Evolutionary conservation across 1,139 yeast genomes (phyloP).

Genomic region (Blastobotrys indianensis): DNA sequence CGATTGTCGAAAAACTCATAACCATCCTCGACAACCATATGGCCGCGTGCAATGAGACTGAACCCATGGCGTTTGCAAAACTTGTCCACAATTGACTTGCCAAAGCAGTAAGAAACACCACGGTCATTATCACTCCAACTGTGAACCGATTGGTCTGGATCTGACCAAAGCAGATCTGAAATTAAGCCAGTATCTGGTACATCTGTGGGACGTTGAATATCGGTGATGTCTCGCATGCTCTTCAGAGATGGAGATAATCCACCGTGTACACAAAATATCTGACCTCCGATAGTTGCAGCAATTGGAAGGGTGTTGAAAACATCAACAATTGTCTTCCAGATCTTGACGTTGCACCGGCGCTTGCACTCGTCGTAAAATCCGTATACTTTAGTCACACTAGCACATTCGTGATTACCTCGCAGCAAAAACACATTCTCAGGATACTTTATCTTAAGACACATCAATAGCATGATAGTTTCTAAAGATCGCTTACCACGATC

Average conservation of each 20-base stretch:
- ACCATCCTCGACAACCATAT: slow-evolving; percentile 92
- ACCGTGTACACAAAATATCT: slow-evolving; percentile 85
- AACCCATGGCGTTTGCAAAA: slow-evolving; percentile 66
- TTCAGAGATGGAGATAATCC: slow-evolving; percentile 75
- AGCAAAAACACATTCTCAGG: slow-evolving; percentile 80
- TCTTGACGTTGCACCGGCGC: slow-evolving; percentile 56
- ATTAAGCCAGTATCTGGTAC: slow-evolving; percentile 78
- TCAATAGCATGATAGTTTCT: slow-evolving; percentile 65
- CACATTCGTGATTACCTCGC: slow-evolving; percentile 82
- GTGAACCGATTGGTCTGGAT: slow-evolving; percentile 61
- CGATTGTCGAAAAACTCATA: slow-evolving; percentile 78
- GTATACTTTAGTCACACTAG: slow-evolving; percentile 75
- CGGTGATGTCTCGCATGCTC: slow-evolving; percentile 60
- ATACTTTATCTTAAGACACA: slow-evolving; percentile 72
- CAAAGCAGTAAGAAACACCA: slow-evolving; percentile 81
- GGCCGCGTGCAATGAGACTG: slow-evolving; percentile 79
- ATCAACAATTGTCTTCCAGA: slow-evolving; percentile 75
- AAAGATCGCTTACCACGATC: slow-evolving; percentile 81
- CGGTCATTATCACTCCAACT: slow-evolving; percentile 83
- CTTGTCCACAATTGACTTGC: slow-evolving; percentile 63
- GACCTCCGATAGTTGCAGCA: slow-evolving; percentile 80
- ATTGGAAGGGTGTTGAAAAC: slow-evolving; percentile 81
- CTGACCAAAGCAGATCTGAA: slow-evolving; percentile 84
- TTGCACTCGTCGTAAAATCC: slow-evolving; percentile 89
- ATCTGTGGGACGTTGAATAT: slow-evolving; percentile 76